Conservation (phyloP, 345 rosid genomes). For the Populus ilicifolia region DNA sequence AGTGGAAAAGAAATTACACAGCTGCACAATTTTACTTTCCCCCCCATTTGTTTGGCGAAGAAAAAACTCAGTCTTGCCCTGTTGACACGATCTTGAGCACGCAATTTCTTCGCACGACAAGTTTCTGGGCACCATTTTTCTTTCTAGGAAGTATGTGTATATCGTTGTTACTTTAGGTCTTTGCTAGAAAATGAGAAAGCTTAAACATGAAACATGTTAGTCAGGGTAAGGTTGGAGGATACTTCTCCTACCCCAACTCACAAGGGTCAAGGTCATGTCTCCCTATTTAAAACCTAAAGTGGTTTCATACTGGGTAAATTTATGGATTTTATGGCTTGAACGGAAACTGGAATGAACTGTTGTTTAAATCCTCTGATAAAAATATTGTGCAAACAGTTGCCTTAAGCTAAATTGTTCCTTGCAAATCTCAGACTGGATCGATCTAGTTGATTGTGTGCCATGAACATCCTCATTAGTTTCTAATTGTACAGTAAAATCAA, state of each 20-base stretch:
- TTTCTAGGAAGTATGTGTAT: not conserved
- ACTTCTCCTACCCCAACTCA: constrained; percentile 17
- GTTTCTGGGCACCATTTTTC: not conserved
- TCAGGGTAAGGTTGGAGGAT: constrained; percentile 14
- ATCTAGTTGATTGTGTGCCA: constrained; percentile 2
- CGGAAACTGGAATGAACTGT: not conserved
- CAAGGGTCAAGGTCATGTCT: constrained; percentile 10
- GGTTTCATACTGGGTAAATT: not conserved
- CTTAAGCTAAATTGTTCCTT: not conserved
- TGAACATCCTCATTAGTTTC: not conserved
- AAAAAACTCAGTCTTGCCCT: not conserved
- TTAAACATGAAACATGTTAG: constrained; percentile 4
- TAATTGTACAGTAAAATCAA: not conserved
- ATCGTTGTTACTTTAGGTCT: constrained; percentile 4
- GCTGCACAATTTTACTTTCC: not conserved
- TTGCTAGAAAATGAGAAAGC: constrained; percentile 7
- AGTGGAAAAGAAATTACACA: not conserved
- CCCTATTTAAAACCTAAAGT: not conserved
- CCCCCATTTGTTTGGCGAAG: not conserved
- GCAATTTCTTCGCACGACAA: not conserved
- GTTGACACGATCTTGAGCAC: not conserved
- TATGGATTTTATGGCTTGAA: not conserved
- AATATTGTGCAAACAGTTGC: not conserved
- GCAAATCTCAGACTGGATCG: not conserved
- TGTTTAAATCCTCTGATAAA: not conserved